Conservation (phyloP, 2,329 filamentous ascomycete species). For the Laburnicola sp. region DNA sequence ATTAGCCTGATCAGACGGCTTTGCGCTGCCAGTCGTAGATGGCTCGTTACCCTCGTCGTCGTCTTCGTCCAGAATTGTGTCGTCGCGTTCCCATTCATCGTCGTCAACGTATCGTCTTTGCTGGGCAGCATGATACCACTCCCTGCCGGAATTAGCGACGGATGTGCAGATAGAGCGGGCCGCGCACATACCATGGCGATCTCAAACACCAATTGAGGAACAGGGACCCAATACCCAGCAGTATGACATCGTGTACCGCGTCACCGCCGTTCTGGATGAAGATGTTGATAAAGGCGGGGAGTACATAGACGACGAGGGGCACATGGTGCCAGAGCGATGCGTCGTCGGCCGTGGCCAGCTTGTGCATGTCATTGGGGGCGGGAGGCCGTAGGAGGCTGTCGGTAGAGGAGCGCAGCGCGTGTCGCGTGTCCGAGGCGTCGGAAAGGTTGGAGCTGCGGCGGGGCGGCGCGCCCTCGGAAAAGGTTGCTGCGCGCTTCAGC, state of each 20-base stretch:
- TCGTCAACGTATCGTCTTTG: constrained; percentile 32
- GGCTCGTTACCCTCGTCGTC: constrained; percentile 28
- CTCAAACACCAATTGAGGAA: constrained; percentile 93
- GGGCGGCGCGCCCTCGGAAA: constrained; percentile 46
- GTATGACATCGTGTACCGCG: constrained; percentile 80
- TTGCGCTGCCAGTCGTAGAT: constrained; percentile 19
- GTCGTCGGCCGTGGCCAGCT: constrained; percentile 50
- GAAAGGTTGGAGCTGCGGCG: constrained; percentile 79
- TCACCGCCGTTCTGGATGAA: constrained; percentile 83
- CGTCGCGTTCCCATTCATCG: constrained; percentile 20
- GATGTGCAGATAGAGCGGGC: neutral
- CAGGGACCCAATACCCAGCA: constrained; percentile 77
- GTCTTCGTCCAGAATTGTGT: constrained; percentile 38
- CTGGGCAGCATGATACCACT: constrained; percentile 58
- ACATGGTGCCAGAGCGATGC: constrained; percentile 74
- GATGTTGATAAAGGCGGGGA: constrained; percentile 83
- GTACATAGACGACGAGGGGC: constrained; percentile 79
- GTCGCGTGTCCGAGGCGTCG: constrained; percentile 71
- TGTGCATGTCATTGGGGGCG: constrained; percentile 35
- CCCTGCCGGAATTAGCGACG: constrained; percentile 38
- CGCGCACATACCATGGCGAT: constrained; percentile 72
- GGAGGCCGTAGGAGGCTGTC: constrained; percentile 66
- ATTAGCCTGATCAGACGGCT: constrained; percentile 14
- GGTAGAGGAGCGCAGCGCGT: constrained; percentile 66
- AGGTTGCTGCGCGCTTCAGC: constrained; percentile 42